A percentile compares a stretch with the other conserved stretches of the same genome.
Evolutionary conservation across 371 early-diverging fungal species (phyloP).

Genomic region (Blakeslea trispora): DNA sequence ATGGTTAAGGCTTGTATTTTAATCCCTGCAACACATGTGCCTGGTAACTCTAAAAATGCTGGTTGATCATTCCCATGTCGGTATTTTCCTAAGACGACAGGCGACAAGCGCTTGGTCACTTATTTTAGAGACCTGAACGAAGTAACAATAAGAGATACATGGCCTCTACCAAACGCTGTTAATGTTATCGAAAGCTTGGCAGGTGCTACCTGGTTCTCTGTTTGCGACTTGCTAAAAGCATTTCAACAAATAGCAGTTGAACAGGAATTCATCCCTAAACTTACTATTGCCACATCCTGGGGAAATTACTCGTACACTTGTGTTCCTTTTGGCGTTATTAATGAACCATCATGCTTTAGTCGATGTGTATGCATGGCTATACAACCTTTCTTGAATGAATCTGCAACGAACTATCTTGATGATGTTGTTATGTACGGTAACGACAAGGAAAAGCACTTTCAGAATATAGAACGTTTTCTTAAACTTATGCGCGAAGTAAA

Average conservation of each 20-base stretch:
- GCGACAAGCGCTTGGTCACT: slow-evolving; percentile 1
- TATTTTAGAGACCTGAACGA: slow-evolving; percentile 14
- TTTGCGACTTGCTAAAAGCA: not conserved
- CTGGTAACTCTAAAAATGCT: not conserved
- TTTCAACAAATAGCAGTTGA: not conserved
- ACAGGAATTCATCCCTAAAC: too few relatives aligned
- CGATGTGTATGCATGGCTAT: not conserved
- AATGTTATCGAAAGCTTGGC: slow-evolving; percentile 7
- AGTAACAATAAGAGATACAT: slow-evolving; percentile 12
- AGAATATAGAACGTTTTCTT: too few relatives aligned
- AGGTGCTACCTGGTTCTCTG: slow-evolving; percentile 1
- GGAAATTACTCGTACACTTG: not conserved
- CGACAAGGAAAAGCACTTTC: too few relatives aligned
- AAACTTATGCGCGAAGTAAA: too few relatives aligned
- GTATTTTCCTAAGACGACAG: slow-evolving; percentile 10
- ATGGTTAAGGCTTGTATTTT: slow-evolving; percentile 1
- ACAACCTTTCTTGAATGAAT: not conserved
- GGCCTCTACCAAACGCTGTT: not conserved
- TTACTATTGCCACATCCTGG: not conserved
- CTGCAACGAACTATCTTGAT: too few relatives aligned
- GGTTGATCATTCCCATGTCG: slow-evolving; percentile 16
- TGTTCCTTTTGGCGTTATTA: not conserved
- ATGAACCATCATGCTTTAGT: too few relatives aligned
- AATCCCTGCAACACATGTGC: slow-evolving; percentile 4
- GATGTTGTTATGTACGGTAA: too few relatives aligned